Conservation (phyloP, 805 yeast species). For the Saccharomycopsis fodiens region DNA sequence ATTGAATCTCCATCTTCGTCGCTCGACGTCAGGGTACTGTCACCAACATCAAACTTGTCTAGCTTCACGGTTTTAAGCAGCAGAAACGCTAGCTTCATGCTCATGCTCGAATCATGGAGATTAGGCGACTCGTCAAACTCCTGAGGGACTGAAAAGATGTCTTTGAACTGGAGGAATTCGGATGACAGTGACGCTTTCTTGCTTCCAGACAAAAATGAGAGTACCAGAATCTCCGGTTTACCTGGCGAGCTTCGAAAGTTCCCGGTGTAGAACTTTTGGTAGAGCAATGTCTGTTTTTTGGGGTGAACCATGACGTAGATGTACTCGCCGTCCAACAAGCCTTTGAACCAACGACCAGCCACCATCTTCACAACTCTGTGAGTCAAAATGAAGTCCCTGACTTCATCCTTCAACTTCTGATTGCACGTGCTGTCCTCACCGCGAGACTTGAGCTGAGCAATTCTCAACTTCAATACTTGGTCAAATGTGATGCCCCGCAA, state of each 20-base stretch:
- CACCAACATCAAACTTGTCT: neutral
- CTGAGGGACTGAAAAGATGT: neutral
- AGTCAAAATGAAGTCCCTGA: neutral
- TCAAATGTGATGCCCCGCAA: neutral
- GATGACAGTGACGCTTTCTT: neutral
- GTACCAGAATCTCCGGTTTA: neutral
- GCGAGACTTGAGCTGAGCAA: neutral
- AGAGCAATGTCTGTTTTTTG: neutral
- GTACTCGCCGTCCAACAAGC: neutral
- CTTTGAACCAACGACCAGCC: conserved; percentile 1
- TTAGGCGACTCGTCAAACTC: neutral
- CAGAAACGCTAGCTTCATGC: neutral
- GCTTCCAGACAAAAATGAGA: neutral
- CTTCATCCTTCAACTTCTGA: neutral
- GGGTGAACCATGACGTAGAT: conserved; percentile 2
- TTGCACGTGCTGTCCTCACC: neutral
- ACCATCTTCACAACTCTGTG: conserved; percentile 1
- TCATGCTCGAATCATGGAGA: neutral
- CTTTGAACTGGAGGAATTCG: neutral
- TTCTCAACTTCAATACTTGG: neutral
- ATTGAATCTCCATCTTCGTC: too few species aligned
- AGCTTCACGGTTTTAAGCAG: neutral
- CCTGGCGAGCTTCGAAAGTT: neutral
- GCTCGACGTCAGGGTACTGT: neutral
- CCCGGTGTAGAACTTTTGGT: neutral